Base-by-base conservation (phyloP, 2,329 filamentous ascomycete species). In the Alternaria sp. region DNA sequence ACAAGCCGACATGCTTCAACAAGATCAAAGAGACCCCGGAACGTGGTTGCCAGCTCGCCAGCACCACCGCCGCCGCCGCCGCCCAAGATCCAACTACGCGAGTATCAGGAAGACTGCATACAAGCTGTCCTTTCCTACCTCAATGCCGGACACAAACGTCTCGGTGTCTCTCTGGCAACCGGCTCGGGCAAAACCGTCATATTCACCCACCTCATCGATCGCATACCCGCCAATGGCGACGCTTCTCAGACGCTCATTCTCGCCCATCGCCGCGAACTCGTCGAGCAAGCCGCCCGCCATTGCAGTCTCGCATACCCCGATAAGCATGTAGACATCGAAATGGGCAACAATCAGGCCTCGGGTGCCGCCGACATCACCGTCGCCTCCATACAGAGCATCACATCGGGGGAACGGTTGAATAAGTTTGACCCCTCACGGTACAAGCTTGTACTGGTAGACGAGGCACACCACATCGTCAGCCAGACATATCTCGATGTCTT, bases 391-490 rank as follows among this genome's bases (percentile, higher is more conserved):
- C 89, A 91, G 73, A 97, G 92, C 77, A 88, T 99, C 69, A 87
- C 85, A 8, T 96, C 92, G 5, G 87, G 87, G 12, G 87, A 90
- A 54, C 87, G 95, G 2, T 85, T 98, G n/a, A 74, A 79, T 36
- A 97, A 97, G 74, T 98, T 94, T 71, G 87, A 96, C 67, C 91
- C 93, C 0, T 79, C 78, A 0, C 83, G 82, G 8, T 98, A 94
- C 83, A 99, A 99, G 79, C 87, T 99, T 0, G 82, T 99, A 0
- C 85, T 99, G 3, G 94, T 99, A 4, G 95, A 99, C 67, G 95
- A 99, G 80, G 95, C 94, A 5, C 95, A 99, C 77, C 95, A 99
- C 78, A 97, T 98, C 54, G 94, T 97, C 45, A 92, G 95, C 0
- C 85, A 87, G 2, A 88, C 89, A 8, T 98, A 98, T 73, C 84